phyloP scores from a whole-genome alignment of 805 yeast species.

The Cyberlindnera americana region DNA sequence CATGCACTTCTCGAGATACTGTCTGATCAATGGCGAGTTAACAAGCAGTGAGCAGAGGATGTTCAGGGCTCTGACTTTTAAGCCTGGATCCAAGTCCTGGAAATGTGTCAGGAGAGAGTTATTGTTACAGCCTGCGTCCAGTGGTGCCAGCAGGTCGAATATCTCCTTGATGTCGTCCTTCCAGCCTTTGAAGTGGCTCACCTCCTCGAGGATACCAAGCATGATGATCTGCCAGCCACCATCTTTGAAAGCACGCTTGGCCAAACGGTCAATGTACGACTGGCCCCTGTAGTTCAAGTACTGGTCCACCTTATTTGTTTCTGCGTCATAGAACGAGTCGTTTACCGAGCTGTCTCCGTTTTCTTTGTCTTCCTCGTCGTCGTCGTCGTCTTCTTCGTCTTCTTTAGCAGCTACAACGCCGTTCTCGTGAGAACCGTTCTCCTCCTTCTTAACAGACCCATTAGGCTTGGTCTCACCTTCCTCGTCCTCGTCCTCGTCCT shows the following conservation, averaged over 20 bases:
- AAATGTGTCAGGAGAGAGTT: constrained; percentile 51
- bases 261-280: constrained; percentile 76
- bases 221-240: constrained; percentile 83
- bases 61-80: constrained; percentile 54
- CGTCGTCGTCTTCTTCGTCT: constrained; percentile 23
- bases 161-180: constrained; percentile 46
- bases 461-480: constrained; percentile 11
- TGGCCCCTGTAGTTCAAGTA: constrained; percentile 52
- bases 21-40: constrained; percentile 55
- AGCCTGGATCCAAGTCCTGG: constrained; percentile 47
- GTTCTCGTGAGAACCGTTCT: constrained; percentile 11
- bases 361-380: constrained; percentile 19
- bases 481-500: constrained; percentile 25
- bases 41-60: constrained; percentile 62
- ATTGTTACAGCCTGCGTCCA: constrained; percentile 44
- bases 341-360: not conserved
- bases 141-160: constrained; percentile 57
- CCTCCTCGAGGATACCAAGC: constrained; percentile 64
- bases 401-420: constrained; percentile 8
- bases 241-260: constrained; percentile 70
- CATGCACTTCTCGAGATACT: constrained; percentile 62
- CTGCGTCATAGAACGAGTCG: constrained; percentile 16
- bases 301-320: constrained; percentile 30
- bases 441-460: constrained; percentile 4
- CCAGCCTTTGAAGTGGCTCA: constrained; percentile 56